These are phyloP conservation scores for Croton laevigatus DNA, from an alignment of 441 rosid genomes.

Conservation along the genomic window DNA sequence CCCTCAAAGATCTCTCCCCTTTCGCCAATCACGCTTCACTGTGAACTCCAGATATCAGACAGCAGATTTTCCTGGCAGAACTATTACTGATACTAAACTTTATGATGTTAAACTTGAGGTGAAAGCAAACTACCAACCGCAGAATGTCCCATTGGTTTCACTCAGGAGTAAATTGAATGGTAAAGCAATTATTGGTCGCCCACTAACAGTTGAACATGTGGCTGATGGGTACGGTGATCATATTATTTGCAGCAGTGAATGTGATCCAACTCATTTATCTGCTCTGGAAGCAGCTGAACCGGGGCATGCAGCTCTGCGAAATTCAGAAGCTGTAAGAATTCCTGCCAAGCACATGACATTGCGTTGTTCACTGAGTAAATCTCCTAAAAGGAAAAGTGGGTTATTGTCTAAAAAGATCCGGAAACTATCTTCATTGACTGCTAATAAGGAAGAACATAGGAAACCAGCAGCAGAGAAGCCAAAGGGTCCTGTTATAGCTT, in stretches of 20 bases:
- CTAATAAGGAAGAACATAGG: slow-evolving; percentile 47
- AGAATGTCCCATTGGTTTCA: slow-evolving; percentile 84
- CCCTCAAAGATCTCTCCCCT: slow-evolving; percentile 52
- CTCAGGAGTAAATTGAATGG: slow-evolving; percentile 82
- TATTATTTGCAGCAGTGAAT: slow-evolving; percentile 22
- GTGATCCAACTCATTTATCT: slow-evolving; percentile 21
- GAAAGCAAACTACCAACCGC: slow-evolving; percentile 63
- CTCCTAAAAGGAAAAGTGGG: slow-evolving; percentile 51
- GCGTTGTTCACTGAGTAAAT: slow-evolving; percentile 35
- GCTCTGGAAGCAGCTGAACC: slow-evolving; percentile 16
- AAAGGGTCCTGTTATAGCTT: slow-evolving; percentile 62
- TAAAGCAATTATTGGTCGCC: slow-evolving; percentile 87
- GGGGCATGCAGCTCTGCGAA: slow-evolving; percentile 29
- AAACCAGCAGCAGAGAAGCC: slow-evolving; percentile 46
- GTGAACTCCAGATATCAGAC: slow-evolving; percentile 47
- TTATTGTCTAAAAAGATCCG: slow-evolving; percentile 61
- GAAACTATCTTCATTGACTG: slow-evolving; percentile 72
- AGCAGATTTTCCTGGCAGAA: slow-evolving; percentile 41
- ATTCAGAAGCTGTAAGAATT: slow-evolving; percentile 31
- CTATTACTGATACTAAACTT: slow-evolving; percentile 38
- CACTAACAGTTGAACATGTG: slow-evolving; percentile 59
- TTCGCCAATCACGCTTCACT: slow-evolving; percentile 55
- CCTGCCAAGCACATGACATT: slow-evolving; percentile 34
- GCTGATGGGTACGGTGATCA: slow-evolving; percentile 40
- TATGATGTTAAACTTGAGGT: slow-evolving; percentile 79